phyloP scores from a whole-genome alignment of 2,329 filamentous ascomycete species.

The Sphaerulina vaccinii region DNA sequence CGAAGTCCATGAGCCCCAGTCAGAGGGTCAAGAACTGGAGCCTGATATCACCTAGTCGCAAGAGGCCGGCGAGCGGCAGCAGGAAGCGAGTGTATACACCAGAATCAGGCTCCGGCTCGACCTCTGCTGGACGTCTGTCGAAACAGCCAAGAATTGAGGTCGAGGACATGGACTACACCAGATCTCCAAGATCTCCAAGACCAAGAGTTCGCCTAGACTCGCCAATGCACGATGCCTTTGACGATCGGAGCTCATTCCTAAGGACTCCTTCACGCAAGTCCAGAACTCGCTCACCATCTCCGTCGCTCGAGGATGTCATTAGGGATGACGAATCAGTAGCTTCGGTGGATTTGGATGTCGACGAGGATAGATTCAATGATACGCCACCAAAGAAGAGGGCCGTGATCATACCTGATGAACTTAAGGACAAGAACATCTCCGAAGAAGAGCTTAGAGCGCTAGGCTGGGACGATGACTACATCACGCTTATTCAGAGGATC shows the following conservation, averaged over 20 bases:
- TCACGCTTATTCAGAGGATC: slow-evolving; percentile 54
- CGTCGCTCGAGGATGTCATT: slow-evolving; percentile 17
- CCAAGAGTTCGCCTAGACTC: slow-evolving; percentile 12
- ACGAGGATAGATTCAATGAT: slow-evolving; percentile 27
- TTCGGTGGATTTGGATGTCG: slow-evolving; percentile 39
- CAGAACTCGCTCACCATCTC: slow-evolving; percentile 9
- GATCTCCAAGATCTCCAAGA: background rate
- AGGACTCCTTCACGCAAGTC: slow-evolving; percentile 13
- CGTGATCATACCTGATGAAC: slow-evolving; percentile 27
- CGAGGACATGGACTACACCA: slow-evolving; percentile 12
- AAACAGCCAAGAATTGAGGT: slow-evolving; percentile 26
- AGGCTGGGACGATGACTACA: slow-evolving; percentile 54
- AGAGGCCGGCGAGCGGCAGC: slow-evolving; percentile 14
- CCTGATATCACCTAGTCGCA: slow-evolving; percentile 8
- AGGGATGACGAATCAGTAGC: slow-evolving; percentile 15
- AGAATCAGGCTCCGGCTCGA: slow-evolving; percentile 2
- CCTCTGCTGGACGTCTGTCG: slow-evolving; percentile 12
- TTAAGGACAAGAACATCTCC: slow-evolving; percentile 27
- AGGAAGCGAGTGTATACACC: slow-evolving; percentile 27
- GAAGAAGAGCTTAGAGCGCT: slow-evolving; percentile 27
- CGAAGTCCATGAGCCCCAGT: slow-evolving; percentile 38
- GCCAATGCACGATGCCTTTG: slow-evolving; percentile 6
- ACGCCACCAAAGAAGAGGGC: slow-evolving; percentile 19
- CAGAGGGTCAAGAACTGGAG: slow-evolving; percentile 31
- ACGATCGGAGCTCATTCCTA: slow-evolving; percentile 10